Percentiles rank a stretch among this genome's conserved stretches.
These are phyloP conservation scores for Phytophthora tentaculata DNA, from an alignment of 352 stramenopile species.

Conservation along the genomic window DNA sequence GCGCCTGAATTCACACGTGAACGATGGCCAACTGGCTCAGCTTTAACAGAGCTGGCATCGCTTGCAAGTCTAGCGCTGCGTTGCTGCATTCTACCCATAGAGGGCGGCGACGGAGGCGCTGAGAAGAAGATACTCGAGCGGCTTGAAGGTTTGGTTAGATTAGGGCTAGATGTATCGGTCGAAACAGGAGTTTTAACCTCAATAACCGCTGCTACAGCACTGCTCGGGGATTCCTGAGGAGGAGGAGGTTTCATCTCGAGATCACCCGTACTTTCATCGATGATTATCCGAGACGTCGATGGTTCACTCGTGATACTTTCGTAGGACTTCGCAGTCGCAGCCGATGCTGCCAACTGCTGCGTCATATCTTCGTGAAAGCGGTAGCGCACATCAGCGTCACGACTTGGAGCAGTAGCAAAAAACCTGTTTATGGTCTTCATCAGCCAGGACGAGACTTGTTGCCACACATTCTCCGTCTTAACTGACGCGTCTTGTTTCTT, in stretches of 20 bases:
- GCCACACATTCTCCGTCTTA: conserved; percentile 13
- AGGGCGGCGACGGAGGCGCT: conserved; percentile 11
- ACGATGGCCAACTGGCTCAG: conserved; percentile 2
- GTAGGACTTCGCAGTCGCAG: conserved; percentile 41
- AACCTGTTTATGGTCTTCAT: neutral
- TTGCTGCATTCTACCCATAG: conserved; percentile 7
- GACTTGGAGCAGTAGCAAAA: neutral
- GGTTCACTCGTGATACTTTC: conserved; percentile 56
- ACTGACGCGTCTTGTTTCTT: conserved; percentile 3
- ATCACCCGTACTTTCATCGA: neutral
- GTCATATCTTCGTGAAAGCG: conserved; percentile 40
- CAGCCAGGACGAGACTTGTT: conserved; percentile 11
- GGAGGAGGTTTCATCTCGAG: neutral
- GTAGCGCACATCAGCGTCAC: conserved; percentile 28
- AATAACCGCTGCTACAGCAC: neutral
- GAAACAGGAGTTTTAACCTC: neutral
- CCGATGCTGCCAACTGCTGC: conserved; percentile 23
- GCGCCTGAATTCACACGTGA: conserved; percentile 5
- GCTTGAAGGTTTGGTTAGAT: conserved; percentile 3
- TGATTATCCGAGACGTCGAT: neutral
- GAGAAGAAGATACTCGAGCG: conserved; percentile 27
- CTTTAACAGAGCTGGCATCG: conserved; percentile 14
- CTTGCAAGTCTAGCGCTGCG: neutral
- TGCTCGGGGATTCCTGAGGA: neutral
- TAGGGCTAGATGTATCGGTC: neutral